These are phyloP conservation scores for Epichloe baconii DNA, from an alignment of 2,329 filamentous ascomycete species.

Conservation along the genomic window DNA sequence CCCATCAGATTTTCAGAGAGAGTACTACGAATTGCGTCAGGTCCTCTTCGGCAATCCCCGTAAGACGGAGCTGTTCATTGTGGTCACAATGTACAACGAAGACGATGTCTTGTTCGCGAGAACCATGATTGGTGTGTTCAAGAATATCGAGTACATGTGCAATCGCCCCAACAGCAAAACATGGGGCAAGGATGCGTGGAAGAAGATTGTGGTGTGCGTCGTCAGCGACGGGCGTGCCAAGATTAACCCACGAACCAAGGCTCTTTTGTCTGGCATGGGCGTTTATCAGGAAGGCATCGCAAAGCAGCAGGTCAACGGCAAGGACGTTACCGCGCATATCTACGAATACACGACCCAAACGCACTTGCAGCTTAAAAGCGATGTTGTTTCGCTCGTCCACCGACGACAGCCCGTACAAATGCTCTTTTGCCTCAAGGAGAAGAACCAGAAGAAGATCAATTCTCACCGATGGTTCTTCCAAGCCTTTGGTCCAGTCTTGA, in stretches of 20 bases:
- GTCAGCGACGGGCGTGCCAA: conserved; percentile 95
- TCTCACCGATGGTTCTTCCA: conserved; percentile 99
- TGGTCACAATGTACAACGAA: conserved; percentile 98
- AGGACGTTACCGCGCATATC: conserved; percentile 93
- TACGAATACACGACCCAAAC: conserved; percentile 92
- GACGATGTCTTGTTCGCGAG: conserved; percentile 92
- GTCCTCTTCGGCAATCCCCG: conserved; percentile 83
- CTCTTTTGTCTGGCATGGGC: conserved; percentile 81
- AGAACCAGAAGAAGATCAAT: conserved; percentile 99
- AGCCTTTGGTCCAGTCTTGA: conserved; percentile 80
- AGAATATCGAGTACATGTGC: conserved; percentile 98
- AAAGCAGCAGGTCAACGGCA: conserved; percentile 93
- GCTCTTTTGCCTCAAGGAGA: conserved; percentile 96
- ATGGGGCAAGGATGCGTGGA: conserved; percentile 98
- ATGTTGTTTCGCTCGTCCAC: conserved; percentile 70
- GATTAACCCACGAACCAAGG: conserved; percentile 85
- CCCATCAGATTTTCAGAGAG: conserved; percentile 72
- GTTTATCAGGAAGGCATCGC: conserved; percentile 98
- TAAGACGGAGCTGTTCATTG: conserved; percentile 91
- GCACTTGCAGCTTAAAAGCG: conserved; percentile 78
- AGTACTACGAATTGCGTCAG: conserved; percentile 85
- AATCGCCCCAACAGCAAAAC: conserved; percentile 86
- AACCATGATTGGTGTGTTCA: conserved; percentile 94
- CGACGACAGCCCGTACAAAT: conserved; percentile 89
- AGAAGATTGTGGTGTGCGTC: conserved; percentile 97